Evolutionary conservation across 164 flowering plant species (phyloP), one percentile per base, ranked within the genome.

Genomic region (Aristolochia contorta): DNA sequence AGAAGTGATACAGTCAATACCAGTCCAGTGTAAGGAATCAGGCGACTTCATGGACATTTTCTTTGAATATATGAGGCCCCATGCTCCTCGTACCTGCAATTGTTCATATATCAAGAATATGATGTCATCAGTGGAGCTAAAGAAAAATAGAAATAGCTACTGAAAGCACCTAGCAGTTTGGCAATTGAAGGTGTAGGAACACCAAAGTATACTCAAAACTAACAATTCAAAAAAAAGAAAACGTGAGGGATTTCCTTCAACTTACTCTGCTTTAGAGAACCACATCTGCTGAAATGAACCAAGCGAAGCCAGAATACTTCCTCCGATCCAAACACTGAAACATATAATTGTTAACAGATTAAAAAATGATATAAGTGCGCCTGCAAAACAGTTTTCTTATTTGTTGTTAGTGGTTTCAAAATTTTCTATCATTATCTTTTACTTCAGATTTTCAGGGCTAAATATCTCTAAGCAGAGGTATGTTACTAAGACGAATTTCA

Each of bases 281-380:
- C 97, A 91, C 97, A 91, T 84, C 63, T 91, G 97, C 80, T 91
- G 97, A 68, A 91, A 88, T 41, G 97, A 91, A 64, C 97, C 97
- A 58, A 91, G 97, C 27, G 97, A 91, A 59, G 97, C 96, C 79
- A 88, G 70, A 74, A 91, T 91, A 62, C 97, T 91, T 52, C 97
- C 97, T 55, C 97, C 97, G 53, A 91, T 91, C 97, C 97, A 91
- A 54, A 91, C 97, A 77, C 96, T 91, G 78, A 53, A 54, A 61
- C n/a, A 56, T 15, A 22, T 15, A 22, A 22, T 15, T 12, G 53
- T 37, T 10, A 37, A 10, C 43, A 37, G 43, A 37, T 10, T 4
- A 37, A 37, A 33, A 20, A 57, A 24, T 16, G 16, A 37, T 2
- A 21, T 23, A 54, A 43, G 16, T 21, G 14, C 16, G 20, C 53